Percentiles rank a stretch among this genome's conserved stretches.
These are phyloP conservation scores for Gastrodia elata DNA, from an alignment of 106 monocot species.

Conservation along the genomic window DNA sequence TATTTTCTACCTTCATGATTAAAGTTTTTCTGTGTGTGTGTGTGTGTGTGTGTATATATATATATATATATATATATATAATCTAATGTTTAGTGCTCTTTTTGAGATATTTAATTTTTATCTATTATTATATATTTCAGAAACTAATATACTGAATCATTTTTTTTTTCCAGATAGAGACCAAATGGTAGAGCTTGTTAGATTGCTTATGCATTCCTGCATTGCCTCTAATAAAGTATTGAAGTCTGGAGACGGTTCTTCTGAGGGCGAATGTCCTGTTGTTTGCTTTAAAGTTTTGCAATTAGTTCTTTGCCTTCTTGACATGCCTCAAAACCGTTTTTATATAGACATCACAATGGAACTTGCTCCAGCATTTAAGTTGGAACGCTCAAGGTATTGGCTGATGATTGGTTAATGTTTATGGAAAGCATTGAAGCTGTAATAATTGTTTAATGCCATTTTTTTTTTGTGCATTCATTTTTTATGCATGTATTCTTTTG, in stretches of 20 bases:
- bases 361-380: constrained; percentile 55
- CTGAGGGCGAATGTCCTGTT: constrained; percentile 17
- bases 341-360: constrained; percentile 28
- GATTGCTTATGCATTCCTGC: constrained; percentile 39
- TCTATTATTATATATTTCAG: constrained; percentile 7
- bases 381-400: constrained; percentile 50
- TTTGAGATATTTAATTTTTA: neutral
- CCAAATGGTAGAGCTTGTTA: constrained; percentile 40
- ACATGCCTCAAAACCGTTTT: constrained; percentile 27
- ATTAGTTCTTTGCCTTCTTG: constrained; percentile 61
- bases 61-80: neutral
- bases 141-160: constrained; percentile 2
- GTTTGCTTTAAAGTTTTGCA: constrained; percentile 38
- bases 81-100: neutral
- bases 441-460: neutral
- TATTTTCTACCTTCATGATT: neutral
- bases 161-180: constrained; percentile 32
- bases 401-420: neutral
- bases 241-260: constrained; percentile 18
- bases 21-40: neutral
- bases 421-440: neutral
- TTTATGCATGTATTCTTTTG: constrained; percentile 7
- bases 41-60: no score
- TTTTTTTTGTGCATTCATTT: neutral
- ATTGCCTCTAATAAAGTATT: constrained; percentile 20